A percentile compares a stretch with the other conserved stretches of the same genome.
Conservation (phyloP, 371 early-diverging fungal genomes). For the Mucor mucedo region DNA sequence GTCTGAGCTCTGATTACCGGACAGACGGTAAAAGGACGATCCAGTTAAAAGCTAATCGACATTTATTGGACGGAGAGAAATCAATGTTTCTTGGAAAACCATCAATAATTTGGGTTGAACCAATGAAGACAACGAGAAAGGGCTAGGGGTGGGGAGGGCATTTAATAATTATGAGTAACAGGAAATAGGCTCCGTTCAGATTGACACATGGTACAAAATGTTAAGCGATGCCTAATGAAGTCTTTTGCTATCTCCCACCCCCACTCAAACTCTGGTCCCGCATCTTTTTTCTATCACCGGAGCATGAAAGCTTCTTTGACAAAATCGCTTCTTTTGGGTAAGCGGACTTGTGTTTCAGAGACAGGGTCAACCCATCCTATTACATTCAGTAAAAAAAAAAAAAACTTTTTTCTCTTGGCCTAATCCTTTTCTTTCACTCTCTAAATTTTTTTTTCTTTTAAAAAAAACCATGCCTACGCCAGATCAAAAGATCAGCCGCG, state of each 20-base stretch:
- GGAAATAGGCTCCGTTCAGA: no score
- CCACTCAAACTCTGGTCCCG: neutral
- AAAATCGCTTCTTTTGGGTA: neutral
- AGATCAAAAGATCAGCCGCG: constrained; percentile 17
- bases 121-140: neutral
- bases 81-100: no score
- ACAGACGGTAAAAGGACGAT: no score
- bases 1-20: no score
- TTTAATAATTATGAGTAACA: no score
- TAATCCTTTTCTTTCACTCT: constrained; percentile 2
- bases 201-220: no score
- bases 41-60: no score
- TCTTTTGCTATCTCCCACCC: neutral
- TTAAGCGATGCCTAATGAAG: neutral
- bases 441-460: constrained; percentile 1
- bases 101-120: no score
- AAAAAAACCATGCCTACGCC: constrained; percentile 11
- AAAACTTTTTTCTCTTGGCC: neutral
- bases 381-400: neutral
- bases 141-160: neutral
- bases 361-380: constrained; percentile 7
- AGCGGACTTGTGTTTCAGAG: constrained; percentile 6
- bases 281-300: neutral
- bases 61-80: no score
- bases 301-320: neutral